Evolutionary conservation across 2,329 filamentous ascomycete species (phyloP).

Genomic region (Microsporum audouinii): DNA sequence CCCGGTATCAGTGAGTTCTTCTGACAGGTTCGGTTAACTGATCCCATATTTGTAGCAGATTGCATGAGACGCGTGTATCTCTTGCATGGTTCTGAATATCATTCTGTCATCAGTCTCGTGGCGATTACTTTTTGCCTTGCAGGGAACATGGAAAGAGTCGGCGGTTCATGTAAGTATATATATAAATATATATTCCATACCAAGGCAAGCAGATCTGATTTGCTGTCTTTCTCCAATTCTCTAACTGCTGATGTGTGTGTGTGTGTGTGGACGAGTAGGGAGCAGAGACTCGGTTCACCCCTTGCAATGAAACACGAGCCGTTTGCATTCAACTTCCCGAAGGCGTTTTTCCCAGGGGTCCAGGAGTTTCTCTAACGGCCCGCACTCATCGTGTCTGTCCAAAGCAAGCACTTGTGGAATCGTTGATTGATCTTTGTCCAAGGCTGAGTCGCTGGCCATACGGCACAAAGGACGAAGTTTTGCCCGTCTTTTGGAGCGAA

Average conservation of each 20-base stretch:
- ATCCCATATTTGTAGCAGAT: not conserved
- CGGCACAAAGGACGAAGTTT: not conserved
- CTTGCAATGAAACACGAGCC: conserved; percentile 4
- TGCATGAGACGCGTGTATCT: not conserved
- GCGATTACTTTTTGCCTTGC: not conserved
- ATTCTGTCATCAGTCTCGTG: not conserved
- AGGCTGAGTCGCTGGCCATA: not conserved
- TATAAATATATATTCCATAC: not conserved
- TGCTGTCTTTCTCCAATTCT: not conserved
- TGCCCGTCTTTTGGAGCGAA: not conserved
- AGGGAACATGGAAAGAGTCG: not conserved
- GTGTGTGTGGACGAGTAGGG: not conserved
- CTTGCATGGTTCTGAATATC: not conserved
- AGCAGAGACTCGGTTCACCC: not conserved
- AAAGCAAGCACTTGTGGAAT: not conserved
- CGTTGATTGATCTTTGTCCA: not conserved
- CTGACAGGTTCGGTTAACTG: not conserved
- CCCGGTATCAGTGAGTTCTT: not conserved
- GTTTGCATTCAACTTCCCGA: not conserved
- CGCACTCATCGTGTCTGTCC: not conserved
- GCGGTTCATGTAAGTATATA: not conserved
- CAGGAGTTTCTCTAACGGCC: not conserved
- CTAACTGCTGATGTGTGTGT: not conserved
- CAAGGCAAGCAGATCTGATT: not conserved
- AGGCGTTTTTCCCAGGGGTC: not conserved